These are phyloP conservation scores for Phytophthora quininea DNA, from an alignment of 352 stramenopile genomes.

Conservation along the genomic window DNA sequence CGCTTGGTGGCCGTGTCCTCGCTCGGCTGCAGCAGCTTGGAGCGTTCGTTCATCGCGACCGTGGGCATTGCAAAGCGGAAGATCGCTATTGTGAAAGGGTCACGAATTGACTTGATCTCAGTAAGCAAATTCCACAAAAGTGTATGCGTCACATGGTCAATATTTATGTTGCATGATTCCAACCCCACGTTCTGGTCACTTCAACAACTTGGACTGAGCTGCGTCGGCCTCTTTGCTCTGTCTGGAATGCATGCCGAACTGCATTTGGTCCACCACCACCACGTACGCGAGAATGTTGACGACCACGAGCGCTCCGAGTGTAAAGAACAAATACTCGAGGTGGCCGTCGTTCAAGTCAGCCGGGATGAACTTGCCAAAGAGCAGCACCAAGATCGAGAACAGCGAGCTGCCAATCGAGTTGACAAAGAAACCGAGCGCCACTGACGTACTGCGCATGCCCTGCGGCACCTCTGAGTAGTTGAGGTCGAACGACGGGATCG, in stretches of 20 bases:
- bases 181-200: too few relatives aligned
- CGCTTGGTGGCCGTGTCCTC: conserved; percentile 4
- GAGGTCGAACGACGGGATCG: conserved; percentile 46
- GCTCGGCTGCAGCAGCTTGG: conserved; percentile 10
- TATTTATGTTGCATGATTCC: too few relatives aligned
- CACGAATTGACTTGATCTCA: too few relatives aligned
- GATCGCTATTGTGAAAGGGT: too few relatives aligned
- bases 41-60: neutral
- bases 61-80: neutral
- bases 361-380: conserved; percentile 60
- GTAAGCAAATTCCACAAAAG: too few relatives aligned
- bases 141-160: too few relatives aligned
- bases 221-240: conserved; percentile 5
- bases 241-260: conserved; percentile 31
- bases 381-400: conserved; percentile 64
- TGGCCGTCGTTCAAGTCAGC: conserved; percentile 29
- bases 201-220: too few relatives aligned
- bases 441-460: conserved; percentile 40
- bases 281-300: conserved; percentile 39
- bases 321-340: conserved; percentile 53
- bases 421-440: conserved; percentile 49
- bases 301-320: conserved; percentile 35
- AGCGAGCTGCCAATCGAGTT: conserved; percentile 58
- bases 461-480: conserved; percentile 47
- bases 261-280: conserved; percentile 41